Evolutionary conservation across 495 filamentous ascomycete species (phyloP), one percentile per base, ranked within the genome.

Genomic region (Darksidea phi): DNA sequence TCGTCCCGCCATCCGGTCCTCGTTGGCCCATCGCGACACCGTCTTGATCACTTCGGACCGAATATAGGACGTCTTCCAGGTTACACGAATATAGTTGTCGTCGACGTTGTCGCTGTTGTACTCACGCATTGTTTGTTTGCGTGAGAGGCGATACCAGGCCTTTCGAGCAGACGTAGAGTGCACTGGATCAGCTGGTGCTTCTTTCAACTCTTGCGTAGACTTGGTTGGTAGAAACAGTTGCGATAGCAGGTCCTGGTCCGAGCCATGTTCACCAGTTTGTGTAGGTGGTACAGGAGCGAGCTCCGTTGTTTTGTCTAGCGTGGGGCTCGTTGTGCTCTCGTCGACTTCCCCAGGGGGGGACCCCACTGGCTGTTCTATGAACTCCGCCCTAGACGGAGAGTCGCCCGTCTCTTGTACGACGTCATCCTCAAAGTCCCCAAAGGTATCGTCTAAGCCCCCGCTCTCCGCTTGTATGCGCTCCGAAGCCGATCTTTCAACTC

Each of bases 101-200:
- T 61, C 59, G 28, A 64, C 63, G 41, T 45, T 58, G 13, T 64
- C 67, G 23, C 18, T 67, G 53, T 70, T 70, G 57, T 61, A 70
- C 41, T 70, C 64, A 12, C 67, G 41, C 52, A 70, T 47, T 10
- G 67, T 70, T 24, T 70, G 56, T 18, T 63, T 61, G 15, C 67
- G 50, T 10, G 67, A 67, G 11, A 70, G 52, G 11, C 64, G 64
- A 42, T 70, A 70, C 67, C 67, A 70, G 6, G 67, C 51, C 51
- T 67, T 70, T 6, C 64, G 59, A 0, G 64, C 24, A 26, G 67
- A 67, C 10, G 67, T 70, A 8, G 67, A 52, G 46, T 23, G 55
- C 56, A 70, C 67, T 15, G 62, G 58, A 46, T 59, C 50, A 0
- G 66, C 62, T 12, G 58, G 61, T n/a, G 53, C 7, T 8, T 20